Percentiles rank a stretch among this genome's conserved stretches.
Conservation (phyloP, 169 alveolate species). For the Plasmodium cynomolgi region DNA sequence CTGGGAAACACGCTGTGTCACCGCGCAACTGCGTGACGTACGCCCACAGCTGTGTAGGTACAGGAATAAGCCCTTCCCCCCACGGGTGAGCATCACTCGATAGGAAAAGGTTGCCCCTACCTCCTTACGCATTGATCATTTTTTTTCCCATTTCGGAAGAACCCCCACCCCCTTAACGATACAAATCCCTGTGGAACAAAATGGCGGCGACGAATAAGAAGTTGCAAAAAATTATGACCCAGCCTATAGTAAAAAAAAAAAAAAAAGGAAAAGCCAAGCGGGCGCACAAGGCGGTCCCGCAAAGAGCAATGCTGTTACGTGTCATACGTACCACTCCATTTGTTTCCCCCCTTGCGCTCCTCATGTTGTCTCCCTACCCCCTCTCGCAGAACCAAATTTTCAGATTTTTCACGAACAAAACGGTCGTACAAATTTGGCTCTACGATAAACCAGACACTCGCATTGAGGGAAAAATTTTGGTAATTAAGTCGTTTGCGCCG, state of each 20-base stretch:
- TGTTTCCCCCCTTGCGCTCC: neutral
- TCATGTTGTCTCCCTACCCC: conserved; percentile 2
- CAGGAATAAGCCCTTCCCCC: neutral
- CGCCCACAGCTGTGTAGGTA: neutral
- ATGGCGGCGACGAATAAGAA: conserved; percentile 85
- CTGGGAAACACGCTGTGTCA: neutral
- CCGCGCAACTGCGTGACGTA: neutral
- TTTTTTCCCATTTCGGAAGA: neutral
- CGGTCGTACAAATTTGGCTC: conserved; percentile 95
- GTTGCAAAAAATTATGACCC: conserved; percentile 93
- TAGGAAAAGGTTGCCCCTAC: neutral
- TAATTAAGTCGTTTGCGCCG: conserved; percentile 52
- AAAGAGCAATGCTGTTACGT: neutral
- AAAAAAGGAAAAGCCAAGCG: neutral
- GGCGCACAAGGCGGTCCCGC: neutral
- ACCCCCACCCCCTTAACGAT: neutral
- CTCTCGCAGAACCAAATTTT: conserved; percentile 91
- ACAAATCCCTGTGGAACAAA: conserved; percentile 16
- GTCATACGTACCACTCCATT: neutral
- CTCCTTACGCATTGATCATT: neutral
- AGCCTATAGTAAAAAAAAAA: conserved; percentile 86
- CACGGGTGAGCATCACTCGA: neutral
- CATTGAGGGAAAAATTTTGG: conserved; percentile 94
- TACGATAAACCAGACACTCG: conserved; percentile 92
- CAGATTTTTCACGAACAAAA: conserved; percentile 92